Evolutionary conservation across 2,329 filamentous ascomycete species (phyloP).

Genomic region (Camptophora hylomeconis): DNA sequence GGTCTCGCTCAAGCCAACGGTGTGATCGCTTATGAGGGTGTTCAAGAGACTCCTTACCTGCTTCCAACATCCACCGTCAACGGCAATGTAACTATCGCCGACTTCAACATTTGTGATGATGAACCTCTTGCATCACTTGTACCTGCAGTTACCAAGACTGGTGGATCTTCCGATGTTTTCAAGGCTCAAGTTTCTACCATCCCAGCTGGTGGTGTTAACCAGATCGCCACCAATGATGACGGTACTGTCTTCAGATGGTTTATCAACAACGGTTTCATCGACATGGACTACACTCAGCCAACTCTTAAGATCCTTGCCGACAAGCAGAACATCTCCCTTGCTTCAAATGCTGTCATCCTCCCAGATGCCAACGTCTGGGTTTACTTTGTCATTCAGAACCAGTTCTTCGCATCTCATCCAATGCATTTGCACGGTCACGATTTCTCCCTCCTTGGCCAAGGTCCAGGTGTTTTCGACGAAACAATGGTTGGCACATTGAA

Average conservation of each 20-base stretch:
- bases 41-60: constrained; percentile 8
- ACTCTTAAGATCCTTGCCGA: constrained; percentile 16
- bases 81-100: constrained; percentile 18
- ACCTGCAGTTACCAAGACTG: constrained; percentile 16
- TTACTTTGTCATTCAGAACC: constrained; percentile 13
- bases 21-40: constrained; percentile 17
- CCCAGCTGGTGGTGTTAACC: constrained; percentile 12
- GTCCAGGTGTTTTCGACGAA: constrained; percentile 26
- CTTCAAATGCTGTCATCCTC: constrained; percentile 3
- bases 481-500: constrained; percentile 43
- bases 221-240: constrained; percentile 14
- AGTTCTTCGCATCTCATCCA: constrained; percentile 22
- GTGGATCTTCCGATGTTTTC: constrained; percentile 16
- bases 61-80: constrained; percentile 18
- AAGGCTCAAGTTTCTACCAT: constrained; percentile 15
- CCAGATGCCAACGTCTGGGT: constrained; percentile 7
- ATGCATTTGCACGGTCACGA: constrained; percentile 24
- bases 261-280: constrained; percentile 22
- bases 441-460: constrained; percentile 43
- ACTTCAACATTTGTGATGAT: constrained; percentile 17
- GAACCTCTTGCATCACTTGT: constrained; percentile 17
- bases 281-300: constrained; percentile 21
- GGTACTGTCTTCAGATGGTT: constrained; percentile 21
- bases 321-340: constrained; percentile 16
- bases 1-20: constrained; percentile 17